Base-by-base conservation (phyloP, 768 basidiomycete genomes). In the Amanita inopinata region DNA sequence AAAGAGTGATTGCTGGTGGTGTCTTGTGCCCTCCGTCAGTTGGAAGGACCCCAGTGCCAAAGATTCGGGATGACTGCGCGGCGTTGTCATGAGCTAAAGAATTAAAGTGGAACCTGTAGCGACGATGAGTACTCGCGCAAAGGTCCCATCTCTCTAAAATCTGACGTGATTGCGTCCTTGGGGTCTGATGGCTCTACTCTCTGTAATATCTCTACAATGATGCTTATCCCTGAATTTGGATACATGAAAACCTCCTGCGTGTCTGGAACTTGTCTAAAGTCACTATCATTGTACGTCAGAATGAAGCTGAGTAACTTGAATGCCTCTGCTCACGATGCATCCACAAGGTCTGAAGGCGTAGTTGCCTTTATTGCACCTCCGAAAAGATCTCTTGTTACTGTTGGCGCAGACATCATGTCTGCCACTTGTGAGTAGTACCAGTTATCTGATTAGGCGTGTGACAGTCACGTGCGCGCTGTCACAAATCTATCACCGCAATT, bases 211-310 rank as follows among this genome's bases (percentile, higher is more conserved):
- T 99, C 96, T 19, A 96, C 61, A 38, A 98, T 73, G 48, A 93
- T 71, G 54, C 83, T 90, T 51, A 79, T 65, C 37, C 70, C 70
- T 4, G 79, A 83, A 36, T 76, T 61, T 4, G 74, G 73, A 42
- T 80, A 81, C 43, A 96, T 58, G 61, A 90, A 84, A 31, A 96
- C 94, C 56, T 98, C 96, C 60, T 99, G 94, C 3, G 78, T 90
- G 57, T 98, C 85, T 10, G 96, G 93, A 9, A 99, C 69, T 62
- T 97, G 87, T 41, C 94, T 88, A 9, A 71, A 35, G 25, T 45
- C 15, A 11, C 37, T 45, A 33, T 38, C 7, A 36, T 40, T 42
- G 40, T 15, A 33, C 27, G 31, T 38, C 39, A 40, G 43, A 25
- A 33, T n/a, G 24, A 19, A 33, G 30, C 42, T 3, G 10, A 3